Percentiles rank a stretch among this genome's conserved stretches.
phyloP scores from a whole-genome alignment of 345 rosid genomes.

The Rhizophora apiculata region DNA sequence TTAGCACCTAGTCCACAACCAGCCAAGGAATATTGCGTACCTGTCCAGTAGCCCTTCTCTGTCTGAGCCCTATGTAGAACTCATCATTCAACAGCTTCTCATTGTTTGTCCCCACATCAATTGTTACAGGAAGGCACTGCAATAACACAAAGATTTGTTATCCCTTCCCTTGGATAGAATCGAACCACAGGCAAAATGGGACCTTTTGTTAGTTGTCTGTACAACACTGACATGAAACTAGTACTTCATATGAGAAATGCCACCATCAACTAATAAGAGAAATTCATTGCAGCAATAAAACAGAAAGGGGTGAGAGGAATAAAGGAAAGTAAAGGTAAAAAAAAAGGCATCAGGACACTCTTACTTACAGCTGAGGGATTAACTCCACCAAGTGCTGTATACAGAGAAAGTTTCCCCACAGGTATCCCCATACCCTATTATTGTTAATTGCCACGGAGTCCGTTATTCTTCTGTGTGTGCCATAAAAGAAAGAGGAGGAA shows the following conservation, averaged over 20 bases:
- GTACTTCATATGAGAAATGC: too few relatives aligned
- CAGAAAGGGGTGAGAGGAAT: not conserved
- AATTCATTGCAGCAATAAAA: too few relatives aligned
- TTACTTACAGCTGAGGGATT: constrained; percentile 89
- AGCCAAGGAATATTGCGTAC: constrained; percentile 24
- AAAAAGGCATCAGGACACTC: not conserved
- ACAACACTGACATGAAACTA: too few relatives aligned
- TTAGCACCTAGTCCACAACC: constrained; percentile 6
- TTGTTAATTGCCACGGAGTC: not conserved
- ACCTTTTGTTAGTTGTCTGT: too few relatives aligned
- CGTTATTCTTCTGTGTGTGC: not conserved
- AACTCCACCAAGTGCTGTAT: constrained; percentile 95
- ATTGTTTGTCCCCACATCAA: constrained; percentile 98
- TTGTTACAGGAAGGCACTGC: constrained; percentile 95
- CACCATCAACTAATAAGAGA: too few relatives aligned
- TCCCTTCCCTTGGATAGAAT: not conserved
- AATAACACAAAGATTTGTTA: constrained; percentile 3
- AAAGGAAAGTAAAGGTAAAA: not conserved
- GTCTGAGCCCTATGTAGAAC: constrained; percentile 93
- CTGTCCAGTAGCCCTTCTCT: constrained; percentile 94
- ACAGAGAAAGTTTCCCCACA: constrained; percentile 89
- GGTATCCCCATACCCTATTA: constrained; percentile 96
- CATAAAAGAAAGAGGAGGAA: not conserved
- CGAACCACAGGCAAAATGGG: not conserved
- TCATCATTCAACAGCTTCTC: constrained; percentile 83